A percentile compares a stretch with the other conserved stretches of the same genome.
These are phyloP conservation scores for Penicillium sumatraense DNA, from an alignment of 2,329 filamentous ascomycete species.

Conservation along the genomic window DNA sequence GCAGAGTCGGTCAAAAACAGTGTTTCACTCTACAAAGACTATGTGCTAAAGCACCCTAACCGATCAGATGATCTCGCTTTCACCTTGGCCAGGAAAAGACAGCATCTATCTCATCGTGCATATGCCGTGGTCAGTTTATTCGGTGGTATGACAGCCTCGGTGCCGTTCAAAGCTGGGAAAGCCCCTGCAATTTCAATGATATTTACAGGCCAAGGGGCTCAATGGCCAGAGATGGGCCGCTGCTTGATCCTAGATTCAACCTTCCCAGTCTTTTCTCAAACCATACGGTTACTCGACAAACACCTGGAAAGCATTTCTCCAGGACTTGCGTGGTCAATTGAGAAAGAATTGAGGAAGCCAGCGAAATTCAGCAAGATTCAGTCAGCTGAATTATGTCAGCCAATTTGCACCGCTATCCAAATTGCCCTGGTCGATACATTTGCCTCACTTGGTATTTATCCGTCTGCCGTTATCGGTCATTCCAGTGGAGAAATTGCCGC, in stretches of 20 bases:
- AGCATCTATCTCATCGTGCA: slow-evolving; percentile 21
- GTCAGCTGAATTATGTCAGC: slow-evolving; percentile 27
- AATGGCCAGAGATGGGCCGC: slow-evolving; percentile 36
- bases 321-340: slow-evolving; percentile 5
- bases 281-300: slow-evolving; percentile 7
- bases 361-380: slow-evolving; percentile 10
- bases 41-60: slow-evolving; percentile 23
- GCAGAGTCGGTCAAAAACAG: slow-evolving; percentile 26
- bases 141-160: neutral
- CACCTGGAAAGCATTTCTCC: neutral
- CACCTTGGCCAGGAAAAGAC: slow-evolving; percentile 25
- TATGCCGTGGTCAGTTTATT: slow-evolving; percentile 6
- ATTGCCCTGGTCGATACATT: slow-evolving; percentile 34
- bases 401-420: slow-evolving; percentile 36
- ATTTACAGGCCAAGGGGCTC: slow-evolving; percentile 44
- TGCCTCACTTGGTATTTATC: slow-evolving; percentile 17
- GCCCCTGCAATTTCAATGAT: slow-evolving; percentile 22
- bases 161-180: neutral
- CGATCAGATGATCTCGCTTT: slow-evolving; percentile 24
- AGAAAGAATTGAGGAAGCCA: slow-evolving; percentile 3
- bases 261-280: slow-evolving; percentile 13
- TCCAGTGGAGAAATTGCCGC: slow-evolving; percentile 39
- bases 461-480: slow-evolving; percentile 30
- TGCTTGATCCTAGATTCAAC: slow-evolving; percentile 24
- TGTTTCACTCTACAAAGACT: slow-evolving; percentile 21